phyloP scores from a whole-genome alignment of 208 protist species.

The Trypanosomatidae sp. region DNA sequence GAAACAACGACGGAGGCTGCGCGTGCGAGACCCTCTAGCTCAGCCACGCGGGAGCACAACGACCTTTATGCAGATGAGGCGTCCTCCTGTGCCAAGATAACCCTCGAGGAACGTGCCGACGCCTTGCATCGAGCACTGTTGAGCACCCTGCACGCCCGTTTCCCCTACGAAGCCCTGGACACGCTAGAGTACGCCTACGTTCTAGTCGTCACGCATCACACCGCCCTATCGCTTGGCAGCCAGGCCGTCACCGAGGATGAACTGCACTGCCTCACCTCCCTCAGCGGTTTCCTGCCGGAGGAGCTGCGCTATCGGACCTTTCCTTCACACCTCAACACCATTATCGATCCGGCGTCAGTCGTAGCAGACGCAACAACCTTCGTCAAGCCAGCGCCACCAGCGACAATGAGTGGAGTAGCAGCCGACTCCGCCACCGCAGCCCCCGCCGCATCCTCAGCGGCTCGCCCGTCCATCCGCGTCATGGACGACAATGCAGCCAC shows the following conservation, averaged over 20 bases:
- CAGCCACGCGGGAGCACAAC: background rate
- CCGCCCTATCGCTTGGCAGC: slow-evolving; percentile 28
- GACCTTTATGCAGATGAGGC: background rate
- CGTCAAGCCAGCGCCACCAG: background rate
- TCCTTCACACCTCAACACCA: slow-evolving; percentile 53
- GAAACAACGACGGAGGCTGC: background rate
- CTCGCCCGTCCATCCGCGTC: slow-evolving; percentile 20
- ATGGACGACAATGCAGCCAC: slow-evolving; percentile 9
- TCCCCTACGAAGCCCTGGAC: slow-evolving; percentile 63
- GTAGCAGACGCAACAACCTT: background rate
- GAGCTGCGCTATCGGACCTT: slow-evolving; percentile 58
- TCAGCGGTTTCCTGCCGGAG: slow-evolving; percentile 39
- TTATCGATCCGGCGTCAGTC: slow-evolving; percentile 29
- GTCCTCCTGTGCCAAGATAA: slow-evolving; percentile 19
- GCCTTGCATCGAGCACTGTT: slow-evolving; percentile 63
- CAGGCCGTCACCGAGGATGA: slow-evolving; percentile 32
- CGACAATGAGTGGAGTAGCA: slow-evolving; percentile 2
- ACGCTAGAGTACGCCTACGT: slow-evolving; percentile 70
- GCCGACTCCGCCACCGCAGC: background rate
- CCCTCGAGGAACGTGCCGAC: slow-evolving; percentile 46
- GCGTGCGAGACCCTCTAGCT: background rate
- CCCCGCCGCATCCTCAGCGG: background rate
- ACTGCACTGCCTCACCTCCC: slow-evolving; percentile 30
- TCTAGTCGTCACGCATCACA: slow-evolving; percentile 59
- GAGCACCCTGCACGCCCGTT: slow-evolving; percentile 43